Evolutionary conservation across 371 early-diverging fungal genomes (phyloP), one percentile per base, ranked within the genome.

Genomic region (Rhizopus delemar): DNA sequence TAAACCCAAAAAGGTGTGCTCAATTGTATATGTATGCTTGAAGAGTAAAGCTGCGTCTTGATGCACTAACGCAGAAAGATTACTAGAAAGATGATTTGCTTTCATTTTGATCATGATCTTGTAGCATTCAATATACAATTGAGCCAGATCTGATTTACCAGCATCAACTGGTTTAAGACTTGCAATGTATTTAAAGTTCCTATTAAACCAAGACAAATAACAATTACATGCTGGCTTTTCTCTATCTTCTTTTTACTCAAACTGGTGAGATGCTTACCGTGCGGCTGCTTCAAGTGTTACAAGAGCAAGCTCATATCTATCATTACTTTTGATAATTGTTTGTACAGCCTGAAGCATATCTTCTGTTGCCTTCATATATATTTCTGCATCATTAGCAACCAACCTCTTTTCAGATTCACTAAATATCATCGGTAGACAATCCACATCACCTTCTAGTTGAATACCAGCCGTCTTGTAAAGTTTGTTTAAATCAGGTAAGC

Each of bases 1-100:
- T 16, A 88, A 57, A 6, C 86, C 84, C 7, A 89, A 67, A 63
- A 88, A 81, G 1, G 86, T 84, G 50, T 86, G 70, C 59, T 90
- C 88, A 80, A 89, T 89, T 2, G 74, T 78, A 54, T 86, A 83
- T 0, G 86, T 80, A 13, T 71, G 65, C 6, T 70, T 71, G 6
- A 81, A 62, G 2, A 83, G 67, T 41, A 67, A 70, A 7, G 80
- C 71, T 0, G 82, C 80, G 5, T 70, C 53, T 8, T 62, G 41
- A 15, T 78, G 81, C 11, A 77, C 82, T 11, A 70, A 68, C 13
- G 71, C 57, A 4, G 78, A 71, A 63, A 75, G 78, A 2, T 77
- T 70, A 0, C 82, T 75, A 1, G 74, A 68, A 6, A 69, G 63
- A 49, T 70, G 71, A 43, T 66, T 71, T 43, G 80, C 74, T 39